Evolutionary conservation across 2,329 filamentous ascomycete species (phyloP), one percentile per base, ranked within the genome.

Genomic region (Aspergillus puulaauensis): DNA sequence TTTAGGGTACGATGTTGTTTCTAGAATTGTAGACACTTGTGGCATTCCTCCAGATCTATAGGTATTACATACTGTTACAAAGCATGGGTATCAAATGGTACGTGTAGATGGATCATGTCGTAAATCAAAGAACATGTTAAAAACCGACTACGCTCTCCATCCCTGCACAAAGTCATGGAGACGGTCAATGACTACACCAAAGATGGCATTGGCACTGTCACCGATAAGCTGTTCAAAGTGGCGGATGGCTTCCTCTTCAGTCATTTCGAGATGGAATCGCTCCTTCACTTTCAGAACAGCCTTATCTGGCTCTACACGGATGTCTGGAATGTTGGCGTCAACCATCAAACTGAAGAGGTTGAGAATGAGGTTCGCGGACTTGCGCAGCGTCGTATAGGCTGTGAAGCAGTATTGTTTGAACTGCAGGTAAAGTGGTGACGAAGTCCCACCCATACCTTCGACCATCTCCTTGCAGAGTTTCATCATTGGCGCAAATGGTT

Each of bases 401-500:
- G 96, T 90, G 75, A 96, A 97, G 73, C 92, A 96, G 75, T 98
- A 96, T 68, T 96, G 90, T 71, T 95, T 95, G 77, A 99, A 99
- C 53, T 89, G 85, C 44, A 88, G 82, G 74, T 96, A 99, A 61
- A 96, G 88, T 21, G 90, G 85, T 3, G 90, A 91, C 35, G 84
- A 83, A 7, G 87, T 83, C 12, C 95, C 95, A 41, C 96, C 96
- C 91, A 99, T 97, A 61, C 93, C 95, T 69, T 99, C 95, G 3
- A 98, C 91, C 95, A 99, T 99, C 71, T 99, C 93, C 66, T 93
- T 93, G 70, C 90, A 93, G 8, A 99, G 85, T 75, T 99, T 99
- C 88, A 99, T 96, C 52, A 93, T 87, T 0, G 95, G 95, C 0
- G 95, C 93, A 70, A 99, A 98, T 0, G 95, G 95, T 71, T 99